Percentiles rank a stretch among this genome's conserved stretches.
These are phyloP conservation scores for Fusarium stilboides DNA, from an alignment of 2,329 filamentous ascomycete genomes.

Conservation along the genomic window DNA sequence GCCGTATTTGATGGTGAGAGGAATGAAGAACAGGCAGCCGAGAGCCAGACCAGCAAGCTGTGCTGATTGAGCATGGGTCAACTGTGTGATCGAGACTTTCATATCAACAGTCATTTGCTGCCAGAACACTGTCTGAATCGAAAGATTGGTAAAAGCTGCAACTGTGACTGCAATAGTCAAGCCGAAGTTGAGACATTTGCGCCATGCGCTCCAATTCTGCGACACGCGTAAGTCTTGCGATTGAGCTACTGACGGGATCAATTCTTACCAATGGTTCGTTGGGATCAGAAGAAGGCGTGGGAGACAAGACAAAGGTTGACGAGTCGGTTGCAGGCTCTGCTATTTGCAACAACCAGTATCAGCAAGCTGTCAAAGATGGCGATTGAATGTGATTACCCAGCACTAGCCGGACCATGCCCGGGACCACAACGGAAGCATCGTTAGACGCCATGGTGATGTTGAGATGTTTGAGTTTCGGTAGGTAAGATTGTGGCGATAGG, in stretches of 20 bases:
- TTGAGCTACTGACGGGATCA: background rate
- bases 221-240: background rate
- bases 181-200: conserved; percentile 52
- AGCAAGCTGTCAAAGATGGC: background rate
- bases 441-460: conserved; percentile 27
- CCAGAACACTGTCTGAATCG: conserved; percentile 52
- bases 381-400: conserved; percentile 24
- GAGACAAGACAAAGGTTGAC: conserved; percentile 37
- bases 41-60: conserved; percentile 53
- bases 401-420: conserved; percentile 40
- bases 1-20: conserved; percentile 55
- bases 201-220: conserved; percentile 53
- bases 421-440: conserved; percentile 16
- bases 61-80: conserved; percentile 49
- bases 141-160: conserved; percentile 50
- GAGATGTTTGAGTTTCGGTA: background rate
- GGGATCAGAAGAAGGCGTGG: conserved; percentile 48
- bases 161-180: conserved; percentile 49
- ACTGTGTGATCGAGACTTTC: conserved; percentile 43
- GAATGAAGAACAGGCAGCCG: conserved; percentile 55
- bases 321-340: conserved; percentile 38
- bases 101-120: conserved; percentile 54
- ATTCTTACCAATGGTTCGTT: conserved; percentile 53
- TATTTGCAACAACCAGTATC: background rate
- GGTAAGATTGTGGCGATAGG: background rate